Evolutionary conservation across 108 stramenopile species (phyloP).

Genomic region (Cyclotella cryptica): DNA sequence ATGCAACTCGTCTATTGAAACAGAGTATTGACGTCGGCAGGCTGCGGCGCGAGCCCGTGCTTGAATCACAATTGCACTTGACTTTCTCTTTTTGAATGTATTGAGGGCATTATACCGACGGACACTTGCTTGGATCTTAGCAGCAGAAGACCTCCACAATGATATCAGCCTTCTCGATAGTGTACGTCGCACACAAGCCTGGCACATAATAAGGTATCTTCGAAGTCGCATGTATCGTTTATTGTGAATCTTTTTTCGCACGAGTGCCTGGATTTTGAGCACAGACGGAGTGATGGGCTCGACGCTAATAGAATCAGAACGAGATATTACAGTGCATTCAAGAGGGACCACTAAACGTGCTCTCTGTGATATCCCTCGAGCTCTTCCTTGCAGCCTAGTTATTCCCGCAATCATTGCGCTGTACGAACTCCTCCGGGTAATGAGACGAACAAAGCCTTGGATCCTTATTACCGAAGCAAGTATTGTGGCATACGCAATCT

Average conservation of each 20-base stretch:
- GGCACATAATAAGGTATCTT: background rate
- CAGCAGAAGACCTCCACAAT: background rate
- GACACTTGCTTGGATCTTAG: background rate
- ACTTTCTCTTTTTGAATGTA: background rate
- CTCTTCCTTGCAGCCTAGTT: background rate
- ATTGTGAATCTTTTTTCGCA: background rate
- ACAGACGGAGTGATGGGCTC: background rate
- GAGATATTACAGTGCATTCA: background rate
- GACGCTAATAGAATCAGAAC: background rate
- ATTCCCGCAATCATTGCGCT: background rate
- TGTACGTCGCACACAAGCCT: background rate
- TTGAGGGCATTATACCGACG: background rate
- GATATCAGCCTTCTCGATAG: background rate
- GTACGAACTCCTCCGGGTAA: background rate
- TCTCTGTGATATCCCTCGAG: background rate
- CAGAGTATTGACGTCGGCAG: background rate
- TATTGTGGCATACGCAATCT: background rate
- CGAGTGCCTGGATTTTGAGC: constrained; percentile 2
- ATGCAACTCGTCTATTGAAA: background rate
- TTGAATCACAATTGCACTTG: background rate
- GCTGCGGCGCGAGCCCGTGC: background rate
- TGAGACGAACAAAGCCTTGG: constrained; percentile 6
- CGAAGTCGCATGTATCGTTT: background rate
- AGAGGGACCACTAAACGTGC: background rate
- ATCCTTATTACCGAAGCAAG: background rate